Percentiles rank a stretch among this genome's conserved stretches.
phyloP scores from a whole-genome alignment of 805 yeast genomes.

The Hyphopichia homilentoma region DNA sequence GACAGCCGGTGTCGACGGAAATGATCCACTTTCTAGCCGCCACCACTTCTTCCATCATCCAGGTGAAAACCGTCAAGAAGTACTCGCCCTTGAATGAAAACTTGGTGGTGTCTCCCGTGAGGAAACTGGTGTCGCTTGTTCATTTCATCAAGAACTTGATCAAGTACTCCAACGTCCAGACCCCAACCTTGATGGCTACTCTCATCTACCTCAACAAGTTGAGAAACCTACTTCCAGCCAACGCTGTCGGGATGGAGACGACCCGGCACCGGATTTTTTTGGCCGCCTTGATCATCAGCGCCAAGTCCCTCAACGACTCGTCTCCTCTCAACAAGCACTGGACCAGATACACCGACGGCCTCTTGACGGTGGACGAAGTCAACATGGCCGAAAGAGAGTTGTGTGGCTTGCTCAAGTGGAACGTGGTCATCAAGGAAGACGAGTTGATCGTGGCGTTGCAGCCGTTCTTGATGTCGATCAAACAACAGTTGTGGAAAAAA shows the following conservation, averaged over 20 bases:
- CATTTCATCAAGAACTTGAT: slow-evolving; percentile 72
- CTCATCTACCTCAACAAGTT: slow-evolving; percentile 78
- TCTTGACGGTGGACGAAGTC: slow-evolving; percentile 71
- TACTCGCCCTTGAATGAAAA: slow-evolving; percentile 37
- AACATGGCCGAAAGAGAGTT: slow-evolving; percentile 90
- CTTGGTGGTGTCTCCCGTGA: slow-evolving; percentile 21
- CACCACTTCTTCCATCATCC: slow-evolving; percentile 56
- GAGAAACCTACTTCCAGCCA: slow-evolving; percentile 73
- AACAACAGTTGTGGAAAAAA: slow-evolving; percentile 39
- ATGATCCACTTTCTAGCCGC: slow-evolving; percentile 58
- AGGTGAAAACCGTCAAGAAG: slow-evolving; percentile 27
- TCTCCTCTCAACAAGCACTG: slow-evolving; percentile 95
- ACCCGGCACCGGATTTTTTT: slow-evolving; percentile 90
- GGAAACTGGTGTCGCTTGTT: slow-evolving; percentile 33
- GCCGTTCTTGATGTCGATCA: slow-evolving; percentile 75
- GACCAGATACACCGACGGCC: slow-evolving; percentile 88
- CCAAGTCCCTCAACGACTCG: slow-evolving; percentile 88
- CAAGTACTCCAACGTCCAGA: slow-evolving; percentile 83
- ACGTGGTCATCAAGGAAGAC: slow-evolving; percentile 61
- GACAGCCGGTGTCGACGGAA: slow-evolving; percentile 52
- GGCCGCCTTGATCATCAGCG: slow-evolving; percentile 86
- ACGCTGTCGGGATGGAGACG: slow-evolving; percentile 88
- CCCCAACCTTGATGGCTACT: slow-evolving; percentile 90
- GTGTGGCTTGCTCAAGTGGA: slow-evolving; percentile 81
- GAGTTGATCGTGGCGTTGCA: slow-evolving; percentile 69